Evolutionary conservation across 345 rosid genomes (phyloP), one percentile per base, ranked within the genome.

Genomic region (Noccaea caerulescens): DNA sequence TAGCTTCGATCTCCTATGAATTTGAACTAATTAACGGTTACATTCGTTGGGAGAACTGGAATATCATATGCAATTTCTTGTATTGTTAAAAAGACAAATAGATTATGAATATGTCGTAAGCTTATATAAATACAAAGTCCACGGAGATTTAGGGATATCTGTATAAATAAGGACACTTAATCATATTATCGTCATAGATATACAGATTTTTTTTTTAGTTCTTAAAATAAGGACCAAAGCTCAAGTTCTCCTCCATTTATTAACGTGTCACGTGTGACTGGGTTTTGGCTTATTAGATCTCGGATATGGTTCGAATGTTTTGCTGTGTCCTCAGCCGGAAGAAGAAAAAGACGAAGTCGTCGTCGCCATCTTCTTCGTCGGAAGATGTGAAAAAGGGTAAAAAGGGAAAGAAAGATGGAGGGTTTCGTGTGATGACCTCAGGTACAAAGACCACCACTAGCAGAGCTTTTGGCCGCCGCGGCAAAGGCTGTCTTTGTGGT

Each of bases 361-460:
- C 49, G 1, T 14, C 47, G 4, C 30, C 33, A 0, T 16, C 44
- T 16, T 68, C 72, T 7, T 20, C 34, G 3, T 38, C 59, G 5
- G n/a, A 0, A 30, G 66, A 59, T 59, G 46, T 14, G 3, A 49
- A 58, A 58, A 70, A 70, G 74, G 5, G 33, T 58, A 59, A 70
- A 10, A 59, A 30, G 9, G 41, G 30, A 36, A 41, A 69, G 14
- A 69, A 69, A 69, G 73, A 69, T 58, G 66, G 74, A 38, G 59
- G 66, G 4, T 49, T 58, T 59, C 74, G 74, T 38, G 66, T 70
- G 50, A 58, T 69, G 58, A 58, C 57, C 0, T 36, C 73, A 20
- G 49, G 65, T 46, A 8, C 16, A 8, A 58, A 69, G 49, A 69
- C 65, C n/a, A 69, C 57, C 10, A 58, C 66, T 45, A 69, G 57